A percentile compares a stretch with the other conserved stretches of the same genome.
These are phyloP conservation scores for Gynochthodes officinalis DNA, from an alignment of 257 asterid genomes.

Conservation along the genomic window DNA sequence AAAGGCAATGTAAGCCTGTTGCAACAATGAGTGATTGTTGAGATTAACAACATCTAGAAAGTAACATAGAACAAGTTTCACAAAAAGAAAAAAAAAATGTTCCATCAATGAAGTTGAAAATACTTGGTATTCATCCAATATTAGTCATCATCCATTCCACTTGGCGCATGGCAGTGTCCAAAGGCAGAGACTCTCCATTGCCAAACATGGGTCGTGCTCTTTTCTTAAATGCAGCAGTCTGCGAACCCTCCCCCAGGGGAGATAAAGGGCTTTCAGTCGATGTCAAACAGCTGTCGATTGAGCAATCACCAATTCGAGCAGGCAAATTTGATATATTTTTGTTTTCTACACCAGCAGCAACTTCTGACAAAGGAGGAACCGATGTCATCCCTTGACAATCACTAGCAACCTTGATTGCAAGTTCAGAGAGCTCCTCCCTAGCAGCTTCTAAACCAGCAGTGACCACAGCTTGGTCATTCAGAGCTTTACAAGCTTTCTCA, in stretches of 20 bases:
- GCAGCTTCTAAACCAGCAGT: slow-evolving; percentile 58
- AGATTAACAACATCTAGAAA: slow-evolving; percentile 14
- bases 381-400: slow-evolving; percentile 38
- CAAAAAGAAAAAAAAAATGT: neutral
- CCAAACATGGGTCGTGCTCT: slow-evolving; percentile 45
- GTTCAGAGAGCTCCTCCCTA: slow-evolving; percentile 58
- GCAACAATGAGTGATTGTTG: slow-evolving; percentile 11
- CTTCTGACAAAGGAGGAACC: slow-evolving; percentile 32
- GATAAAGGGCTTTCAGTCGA: slow-evolving; percentile 40
- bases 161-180: slow-evolving; percentile 41
- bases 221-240: slow-evolving; percentile 52
- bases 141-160: slow-evolving; percentile 72
- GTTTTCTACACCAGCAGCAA: slow-evolving; percentile 25
- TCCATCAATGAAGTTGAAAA: slow-evolving; percentile 10
- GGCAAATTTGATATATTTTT: slow-evolving; percentile 31
- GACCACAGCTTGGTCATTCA: slow-evolving; percentile 43
- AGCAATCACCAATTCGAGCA: slow-evolving; percentile 56
- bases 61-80: neutral
- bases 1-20: slow-evolving; percentile 1
- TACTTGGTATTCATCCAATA: slow-evolving; percentile 20
- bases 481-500: slow-evolving; percentile 53
- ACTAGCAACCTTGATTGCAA: slow-evolving; percentile 60
- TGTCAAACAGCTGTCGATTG: slow-evolving; percentile 41
- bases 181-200: slow-evolving; percentile 35
- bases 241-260: slow-evolving; percentile 36